These are phyloP conservation scores for Cucurbita ficifolia DNA, from an alignment of 306 rosid species.

Conservation along the genomic window DNA sequence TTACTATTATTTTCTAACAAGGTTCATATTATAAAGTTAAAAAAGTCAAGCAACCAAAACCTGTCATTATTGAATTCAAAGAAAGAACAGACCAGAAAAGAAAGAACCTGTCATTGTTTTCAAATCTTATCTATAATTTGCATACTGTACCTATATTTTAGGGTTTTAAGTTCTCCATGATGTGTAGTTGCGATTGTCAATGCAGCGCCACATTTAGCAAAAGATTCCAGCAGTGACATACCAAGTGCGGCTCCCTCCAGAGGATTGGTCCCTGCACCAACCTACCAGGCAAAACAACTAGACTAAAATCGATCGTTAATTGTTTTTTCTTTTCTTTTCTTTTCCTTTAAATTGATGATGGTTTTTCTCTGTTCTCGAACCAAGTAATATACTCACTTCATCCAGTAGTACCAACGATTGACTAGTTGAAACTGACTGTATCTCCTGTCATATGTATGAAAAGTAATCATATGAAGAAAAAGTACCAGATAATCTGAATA, in stretches of 20 bases:
- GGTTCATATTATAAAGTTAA: not conserved
- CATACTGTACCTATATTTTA: constrained; percentile 70
- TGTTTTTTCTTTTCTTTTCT: too few relatives aligned
- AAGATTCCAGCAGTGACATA: constrained; percentile 75
- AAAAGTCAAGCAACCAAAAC: not conserved
- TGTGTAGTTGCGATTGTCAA: constrained; percentile 91
- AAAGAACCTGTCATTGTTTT: not conserved
- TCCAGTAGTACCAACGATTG: constrained; percentile 75
- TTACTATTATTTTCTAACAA: not conserved
- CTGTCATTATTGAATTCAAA: not conserved
- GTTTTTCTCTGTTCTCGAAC: not conserved
- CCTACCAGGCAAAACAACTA: constrained; percentile 35
- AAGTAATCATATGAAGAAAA: not conserved
- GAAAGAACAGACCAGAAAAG: not conserved
- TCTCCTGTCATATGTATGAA: constrained; percentile 43
- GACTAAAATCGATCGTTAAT: not conserved
- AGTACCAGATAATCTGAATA: not conserved
- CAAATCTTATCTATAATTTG: not conserved
- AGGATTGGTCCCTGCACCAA: constrained; percentile 97
- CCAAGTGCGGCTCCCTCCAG: constrained; percentile 97
- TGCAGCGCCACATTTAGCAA: constrained; percentile 58
- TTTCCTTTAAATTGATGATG: not conserved
- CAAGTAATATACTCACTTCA: constrained; percentile 39
- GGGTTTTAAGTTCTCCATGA: constrained; percentile 93
- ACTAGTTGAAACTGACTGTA: constrained; percentile 52